A percentile compares a stretch with the other conserved stretches of the same genome.
These are phyloP conservation scores for Gryganskiella cystojenkinii DNA, from an alignment of 192 early-diverging fungal species.

Conservation along the genomic window DNA sequence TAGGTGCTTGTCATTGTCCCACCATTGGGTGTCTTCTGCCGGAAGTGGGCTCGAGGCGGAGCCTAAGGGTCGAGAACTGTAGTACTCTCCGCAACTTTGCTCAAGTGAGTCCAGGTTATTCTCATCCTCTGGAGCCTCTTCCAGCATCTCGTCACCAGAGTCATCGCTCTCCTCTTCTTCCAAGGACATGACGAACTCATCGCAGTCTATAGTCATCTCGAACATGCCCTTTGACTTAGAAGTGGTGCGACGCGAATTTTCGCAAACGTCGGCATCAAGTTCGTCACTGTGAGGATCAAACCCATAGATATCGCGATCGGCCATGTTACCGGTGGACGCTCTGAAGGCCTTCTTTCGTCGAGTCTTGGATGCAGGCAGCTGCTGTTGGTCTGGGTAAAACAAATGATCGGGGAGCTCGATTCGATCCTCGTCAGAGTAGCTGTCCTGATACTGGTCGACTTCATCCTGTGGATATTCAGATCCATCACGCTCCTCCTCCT, in stretches of 20 bases:
- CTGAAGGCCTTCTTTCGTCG: background rate
- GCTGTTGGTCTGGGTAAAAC: slow-evolving; percentile 15
- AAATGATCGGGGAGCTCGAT: slow-evolving; percentile 23
- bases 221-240: no score
- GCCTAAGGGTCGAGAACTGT: background rate
- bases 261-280: no score
- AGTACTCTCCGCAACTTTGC: background rate
- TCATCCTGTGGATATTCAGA: background rate
- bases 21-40: slow-evolving; percentile 13
- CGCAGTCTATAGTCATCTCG: no score
- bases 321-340: background rate
- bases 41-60: background rate
- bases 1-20: slow-evolving; percentile 13
- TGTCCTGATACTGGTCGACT: background rate
- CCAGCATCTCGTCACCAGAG: background rate
- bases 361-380: background rate
- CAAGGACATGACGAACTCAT: background rate
- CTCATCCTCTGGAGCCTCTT: background rate
- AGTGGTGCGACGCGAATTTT: no score
- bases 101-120: background rate
- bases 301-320: slow-evolving; percentile 1
- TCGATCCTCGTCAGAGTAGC: background rate
- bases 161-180: background rate
- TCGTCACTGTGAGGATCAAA: no score
- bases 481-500: slow-evolving; percentile 2